Evolutionary conservation across 352 stramenopile genomes (phyloP).

Genomic region (Phytophthora constricta): DNA sequence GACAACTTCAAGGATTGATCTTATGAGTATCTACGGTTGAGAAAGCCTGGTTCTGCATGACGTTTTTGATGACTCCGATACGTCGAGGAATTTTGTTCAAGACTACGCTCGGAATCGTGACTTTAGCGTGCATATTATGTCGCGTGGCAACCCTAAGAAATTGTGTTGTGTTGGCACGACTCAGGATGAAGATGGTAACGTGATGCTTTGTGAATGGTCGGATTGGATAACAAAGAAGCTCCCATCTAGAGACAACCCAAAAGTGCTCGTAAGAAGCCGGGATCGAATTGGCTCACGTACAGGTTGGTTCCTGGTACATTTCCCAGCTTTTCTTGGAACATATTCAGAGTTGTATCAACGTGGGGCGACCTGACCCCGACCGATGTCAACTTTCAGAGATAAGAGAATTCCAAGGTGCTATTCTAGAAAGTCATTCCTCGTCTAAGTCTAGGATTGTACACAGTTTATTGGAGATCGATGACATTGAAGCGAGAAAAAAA

Average conservation of each 20-base stretch:
- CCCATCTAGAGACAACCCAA: background rate
- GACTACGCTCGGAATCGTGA: background rate
- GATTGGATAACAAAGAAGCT: background rate
- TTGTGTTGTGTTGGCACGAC: background rate
- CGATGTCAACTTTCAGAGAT: background rate
- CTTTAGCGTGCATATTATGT: background rate
- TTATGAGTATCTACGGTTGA: background rate
- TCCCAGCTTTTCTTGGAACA: background rate
- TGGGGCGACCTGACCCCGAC: background rate
- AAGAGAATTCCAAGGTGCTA: background rate
- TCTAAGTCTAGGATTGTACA: slow-evolving; percentile 4
- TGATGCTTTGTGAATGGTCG: background rate
- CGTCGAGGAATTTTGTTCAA: background rate
- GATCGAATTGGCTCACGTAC: slow-evolving; percentile 5
- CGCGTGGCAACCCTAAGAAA: background rate
- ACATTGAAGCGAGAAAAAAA: background rate
- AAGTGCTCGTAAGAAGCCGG: background rate
- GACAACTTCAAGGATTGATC: background rate
- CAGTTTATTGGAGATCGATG: background rate
- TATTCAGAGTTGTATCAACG: slow-evolving; percentile 1
- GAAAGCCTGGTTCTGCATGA: background rate
- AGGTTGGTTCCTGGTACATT: slow-evolving; percentile 4
- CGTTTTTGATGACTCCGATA: background rate
- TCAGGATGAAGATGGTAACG: background rate
- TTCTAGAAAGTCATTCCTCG: background rate